Conservation (phyloP, 129 eudicot genomes). For the Flaveria trinervia region DNA sequence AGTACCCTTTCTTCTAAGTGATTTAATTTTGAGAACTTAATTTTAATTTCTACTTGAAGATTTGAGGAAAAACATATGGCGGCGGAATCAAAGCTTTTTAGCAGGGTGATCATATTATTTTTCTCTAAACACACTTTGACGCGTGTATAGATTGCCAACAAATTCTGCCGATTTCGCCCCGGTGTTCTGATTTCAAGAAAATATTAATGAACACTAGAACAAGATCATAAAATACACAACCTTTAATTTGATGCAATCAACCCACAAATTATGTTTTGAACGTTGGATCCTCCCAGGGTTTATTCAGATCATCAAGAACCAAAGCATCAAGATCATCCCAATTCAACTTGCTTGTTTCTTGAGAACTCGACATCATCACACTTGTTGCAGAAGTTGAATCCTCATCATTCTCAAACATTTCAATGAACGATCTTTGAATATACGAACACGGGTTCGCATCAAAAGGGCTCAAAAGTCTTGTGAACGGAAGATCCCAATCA, state of each 20-base stretch:
- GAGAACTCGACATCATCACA: slow-evolving; percentile 28
- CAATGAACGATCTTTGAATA: slow-evolving; percentile 22
- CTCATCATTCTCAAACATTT: slow-evolving; percentile 15
- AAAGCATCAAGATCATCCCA: slow-evolving; percentile 67
- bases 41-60: background rate
- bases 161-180: background rate
- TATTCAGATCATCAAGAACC: slow-evolving; percentile 54
- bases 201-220: slow-evolving; percentile 11
- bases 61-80: background rate
- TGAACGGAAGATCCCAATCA: slow-evolving; percentile 31
- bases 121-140: too few species aligned
- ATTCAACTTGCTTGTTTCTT: slow-evolving; percentile 45
- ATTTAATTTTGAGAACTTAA: too few species aligned
- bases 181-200: background rate
- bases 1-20: too few species aligned
- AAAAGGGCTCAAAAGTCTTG: too few species aligned
- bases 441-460: slow-evolving; percentile 21
- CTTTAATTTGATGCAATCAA: slow-evolving; percentile 12
- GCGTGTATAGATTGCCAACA: too few species aligned
- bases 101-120: too few species aligned
- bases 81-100: too few species aligned
- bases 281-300: slow-evolving; percentile 65
- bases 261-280: slow-evolving; percentile 45
- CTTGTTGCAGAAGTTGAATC: slow-evolving; percentile 28
- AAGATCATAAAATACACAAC: slow-evolving; percentile 19